phyloP scores from a whole-genome alignment of 768 basidiomycete species.

The Lepiota brunneoincarnata region DNA sequence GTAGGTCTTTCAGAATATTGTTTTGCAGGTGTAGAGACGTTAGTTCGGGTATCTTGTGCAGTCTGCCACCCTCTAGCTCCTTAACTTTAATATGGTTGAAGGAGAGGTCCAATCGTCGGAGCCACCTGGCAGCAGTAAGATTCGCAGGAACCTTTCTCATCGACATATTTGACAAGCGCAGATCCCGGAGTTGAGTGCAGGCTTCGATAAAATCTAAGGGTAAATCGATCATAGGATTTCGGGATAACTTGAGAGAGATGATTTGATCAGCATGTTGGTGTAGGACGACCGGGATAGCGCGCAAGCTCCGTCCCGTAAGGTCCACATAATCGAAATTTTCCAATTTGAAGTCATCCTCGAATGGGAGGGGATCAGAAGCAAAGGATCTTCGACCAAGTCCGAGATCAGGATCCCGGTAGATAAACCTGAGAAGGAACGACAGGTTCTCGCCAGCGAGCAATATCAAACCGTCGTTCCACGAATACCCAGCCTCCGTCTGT shows the following conservation, averaged over 20 bases:
- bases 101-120: constrained; percentile 84
- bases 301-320: constrained; percentile 74
- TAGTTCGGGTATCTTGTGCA: constrained; percentile 75
- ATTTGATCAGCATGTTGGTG: constrained; percentile 85
- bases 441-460: constrained; percentile 76
- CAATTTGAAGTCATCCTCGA: constrained; percentile 67
- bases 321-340: constrained; percentile 79
- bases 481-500: constrained; percentile 88
- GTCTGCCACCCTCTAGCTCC: constrained; percentile 81
- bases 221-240: constrained; percentile 94
- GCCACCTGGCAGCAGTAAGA: constrained; percentile 68
- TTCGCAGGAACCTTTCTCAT: constrained; percentile 91
- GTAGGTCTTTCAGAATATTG: constrained; percentile 86
- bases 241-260: constrained; percentile 80
- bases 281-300: constrained; percentile 84
- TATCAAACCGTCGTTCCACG: constrained; percentile 74
- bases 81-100: constrained; percentile 87
- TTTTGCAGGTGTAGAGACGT: constrained; percentile 77
- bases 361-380: neutral
- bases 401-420: constrained; percentile 78
- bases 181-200: constrained; percentile 78
- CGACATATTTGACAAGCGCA: constrained; percentile 87
- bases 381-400: constrained; percentile 52
- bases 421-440: constrained; percentile 83
- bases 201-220: constrained; percentile 95